Percentiles rank a stretch among this genome's conserved stretches.
Conservation (phyloP, 2,329 filamentous ascomycete genomes). For the Cryphonectria japonica region DNA sequence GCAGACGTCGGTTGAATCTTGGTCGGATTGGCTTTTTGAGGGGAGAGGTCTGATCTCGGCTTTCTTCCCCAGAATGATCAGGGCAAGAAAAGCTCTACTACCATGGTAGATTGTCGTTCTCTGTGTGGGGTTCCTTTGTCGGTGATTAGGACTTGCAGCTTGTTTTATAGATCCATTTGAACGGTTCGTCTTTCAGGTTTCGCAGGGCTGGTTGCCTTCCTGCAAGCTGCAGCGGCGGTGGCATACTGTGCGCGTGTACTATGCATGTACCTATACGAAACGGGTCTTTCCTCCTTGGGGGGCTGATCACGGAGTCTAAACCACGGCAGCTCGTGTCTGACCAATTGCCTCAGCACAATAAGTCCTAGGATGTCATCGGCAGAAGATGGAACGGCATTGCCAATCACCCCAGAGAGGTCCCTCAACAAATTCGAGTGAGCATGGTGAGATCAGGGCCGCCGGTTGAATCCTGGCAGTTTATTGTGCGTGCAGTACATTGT, state of each 20-base stretch:
- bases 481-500: neutral
- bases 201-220: neutral
- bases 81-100: neutral
- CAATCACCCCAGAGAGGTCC: neutral
- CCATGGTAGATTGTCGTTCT: neutral
- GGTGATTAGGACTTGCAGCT: neutral
- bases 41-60: too few species aligned
- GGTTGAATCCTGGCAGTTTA: neutral
- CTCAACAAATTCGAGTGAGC: neutral
- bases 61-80: neutral
- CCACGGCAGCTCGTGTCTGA: neutral
- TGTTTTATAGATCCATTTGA: neutral
- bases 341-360: neutral
- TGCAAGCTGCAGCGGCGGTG: neutral
- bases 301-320: neutral
- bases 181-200: neutral
- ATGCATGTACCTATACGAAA: constrained; percentile 1
- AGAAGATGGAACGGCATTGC: neutral
- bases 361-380: neutral
- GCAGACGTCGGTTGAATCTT: neutral
- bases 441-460: neutral
- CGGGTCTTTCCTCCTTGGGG: constrained; percentile 2
- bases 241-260: neutral
- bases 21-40: neutral
- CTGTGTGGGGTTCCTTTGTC: neutral